Conservation (phyloP, 768 basidiomycete species). For the Ramaria sp. region DNA sequence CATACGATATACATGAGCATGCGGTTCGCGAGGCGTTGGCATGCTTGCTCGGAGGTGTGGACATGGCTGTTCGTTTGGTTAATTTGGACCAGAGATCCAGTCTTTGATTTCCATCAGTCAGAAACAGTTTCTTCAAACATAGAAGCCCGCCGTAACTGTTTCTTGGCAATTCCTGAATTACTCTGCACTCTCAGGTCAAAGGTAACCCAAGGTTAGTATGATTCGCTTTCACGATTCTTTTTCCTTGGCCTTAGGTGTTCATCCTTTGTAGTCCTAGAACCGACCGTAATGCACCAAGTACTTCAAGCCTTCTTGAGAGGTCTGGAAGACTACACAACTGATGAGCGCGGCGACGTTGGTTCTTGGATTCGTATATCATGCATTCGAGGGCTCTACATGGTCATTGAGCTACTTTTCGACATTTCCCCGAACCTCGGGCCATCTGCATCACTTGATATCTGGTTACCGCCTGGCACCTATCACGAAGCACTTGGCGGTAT, state of each 20-base stretch:
- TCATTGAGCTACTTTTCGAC: constrained; percentile 41
- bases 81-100: constrained; percentile 14
- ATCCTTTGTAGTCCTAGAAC: constrained; percentile 32
- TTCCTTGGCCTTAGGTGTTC: constrained; percentile 11
- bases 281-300: constrained; percentile 34
- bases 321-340: constrained; percentile 81
- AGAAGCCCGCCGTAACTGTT: constrained; percentile 51
- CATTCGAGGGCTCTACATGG: constrained; percentile 49
- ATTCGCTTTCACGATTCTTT: constrained; percentile 1
- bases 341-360: constrained; percentile 94
- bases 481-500: constrained; percentile 51
- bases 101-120: constrained; percentile 22
- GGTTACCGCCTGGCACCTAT: constrained; percentile 49
- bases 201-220: constrained; percentile 33
- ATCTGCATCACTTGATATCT: constrained; percentile 39
- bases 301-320: constrained; percentile 50
- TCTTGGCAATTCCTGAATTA: constrained; percentile 31
- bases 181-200: constrained; percentile 33
- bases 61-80: constrained; percentile 35
- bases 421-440: constrained; percentile 21
- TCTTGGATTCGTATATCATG: constrained; percentile 87
- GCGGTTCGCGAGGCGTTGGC: constrained; percentile 41
- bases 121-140: constrained; percentile 29
- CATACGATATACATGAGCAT: constrained; percentile 47
- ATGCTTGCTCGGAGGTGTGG: constrained; percentile 51